Evolutionary conservation across 2,329 filamentous ascomycete species (phyloP).

Genomic region (Sclerotiophoma versabilis): DNA sequence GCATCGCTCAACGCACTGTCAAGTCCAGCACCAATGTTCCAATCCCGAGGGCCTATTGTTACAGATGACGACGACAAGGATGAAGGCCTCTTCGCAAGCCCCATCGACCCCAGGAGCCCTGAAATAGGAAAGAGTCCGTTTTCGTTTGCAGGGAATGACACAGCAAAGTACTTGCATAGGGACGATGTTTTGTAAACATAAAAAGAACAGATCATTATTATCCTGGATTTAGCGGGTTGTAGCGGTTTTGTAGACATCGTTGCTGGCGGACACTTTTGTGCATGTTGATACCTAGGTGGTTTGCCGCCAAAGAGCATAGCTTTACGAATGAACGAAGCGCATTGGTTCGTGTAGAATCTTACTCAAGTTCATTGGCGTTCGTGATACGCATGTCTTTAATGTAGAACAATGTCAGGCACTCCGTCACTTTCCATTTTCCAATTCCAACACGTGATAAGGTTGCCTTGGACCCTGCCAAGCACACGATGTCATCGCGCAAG

Average conservation of each 20-base stretch:
- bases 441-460: slow-evolving; percentile 2
- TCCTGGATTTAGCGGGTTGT: slow-evolving; percentile 1
- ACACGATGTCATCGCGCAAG: slow-evolving; percentile 13
- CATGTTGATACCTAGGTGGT: slow-evolving; percentile 9
- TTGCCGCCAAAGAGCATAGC: slow-evolving; percentile 4
- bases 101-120: slow-evolving; percentile 83
- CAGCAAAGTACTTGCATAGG: slow-evolving; percentile 41
- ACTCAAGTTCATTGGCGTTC: too few species aligned
- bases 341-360: not conserved
- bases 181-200: slow-evolving; percentile 33
- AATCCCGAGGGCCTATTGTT: slow-evolving; percentile 39
- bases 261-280: slow-evolving; percentile 7
- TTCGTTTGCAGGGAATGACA: slow-evolving; percentile 57
- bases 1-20: slow-evolving; percentile 56
- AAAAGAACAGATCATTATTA: not conserved
- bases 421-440: too few species aligned
- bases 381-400: too few species aligned
- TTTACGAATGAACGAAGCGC: slow-evolving; percentile 14
- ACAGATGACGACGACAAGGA: slow-evolving; percentile 63
- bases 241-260: slow-evolving; percentile 9
- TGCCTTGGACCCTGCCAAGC: slow-evolving; percentile 19
- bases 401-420: too few species aligned
- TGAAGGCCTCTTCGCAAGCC: slow-evolving; percentile 86
- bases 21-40: slow-evolving; percentile 35
- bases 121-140: slow-evolving; percentile 88